Conservation (phyloP, 192 early-diverging fungal genomes). For the Coemansia guatemalensis region DNA sequence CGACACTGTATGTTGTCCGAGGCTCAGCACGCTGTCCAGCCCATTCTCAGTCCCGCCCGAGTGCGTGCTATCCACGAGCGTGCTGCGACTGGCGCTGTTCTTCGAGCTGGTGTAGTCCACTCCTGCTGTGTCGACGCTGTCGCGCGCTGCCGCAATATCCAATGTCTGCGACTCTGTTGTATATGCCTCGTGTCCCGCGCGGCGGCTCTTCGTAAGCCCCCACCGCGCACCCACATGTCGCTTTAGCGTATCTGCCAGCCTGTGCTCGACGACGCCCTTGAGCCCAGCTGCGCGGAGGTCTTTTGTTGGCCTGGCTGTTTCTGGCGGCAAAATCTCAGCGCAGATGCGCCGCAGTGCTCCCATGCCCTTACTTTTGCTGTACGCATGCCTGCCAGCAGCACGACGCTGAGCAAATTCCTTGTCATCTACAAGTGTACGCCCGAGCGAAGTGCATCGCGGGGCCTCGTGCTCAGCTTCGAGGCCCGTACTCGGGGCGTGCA, state of each 20-base stretch:
- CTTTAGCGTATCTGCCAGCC: slow-evolving; percentile 2
- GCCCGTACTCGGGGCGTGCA: too few relatives aligned
- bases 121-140: background rate
- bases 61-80: slow-evolving; percentile 16
- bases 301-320: background rate
- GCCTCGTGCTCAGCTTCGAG: too few relatives aligned
- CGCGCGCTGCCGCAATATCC: background rate
- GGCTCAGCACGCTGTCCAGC: background rate
- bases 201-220: background rate
- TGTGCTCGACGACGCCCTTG: background rate
- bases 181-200: background rate
- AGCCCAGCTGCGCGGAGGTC: background rate
- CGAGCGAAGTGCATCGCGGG: too few relatives aligned
- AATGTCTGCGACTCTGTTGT: background rate
- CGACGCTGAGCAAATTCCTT: background rate
- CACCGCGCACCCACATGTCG: background rate
- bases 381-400: background rate
- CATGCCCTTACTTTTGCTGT: background rate
- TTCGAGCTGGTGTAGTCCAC: slow-evolving; percentile 10
- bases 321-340: slow-evolving; percentile 11
- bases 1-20: background rate
- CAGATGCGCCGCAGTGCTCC: slow-evolving; percentile 8
- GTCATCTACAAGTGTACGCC: too few relatives aligned
- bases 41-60: background rate
- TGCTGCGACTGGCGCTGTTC: slow-evolving; percentile 26